Base-by-base conservation (phyloP, 2,329 filamentous ascomycete species). In the Chrysoporthe deuterocubensis region DNA sequence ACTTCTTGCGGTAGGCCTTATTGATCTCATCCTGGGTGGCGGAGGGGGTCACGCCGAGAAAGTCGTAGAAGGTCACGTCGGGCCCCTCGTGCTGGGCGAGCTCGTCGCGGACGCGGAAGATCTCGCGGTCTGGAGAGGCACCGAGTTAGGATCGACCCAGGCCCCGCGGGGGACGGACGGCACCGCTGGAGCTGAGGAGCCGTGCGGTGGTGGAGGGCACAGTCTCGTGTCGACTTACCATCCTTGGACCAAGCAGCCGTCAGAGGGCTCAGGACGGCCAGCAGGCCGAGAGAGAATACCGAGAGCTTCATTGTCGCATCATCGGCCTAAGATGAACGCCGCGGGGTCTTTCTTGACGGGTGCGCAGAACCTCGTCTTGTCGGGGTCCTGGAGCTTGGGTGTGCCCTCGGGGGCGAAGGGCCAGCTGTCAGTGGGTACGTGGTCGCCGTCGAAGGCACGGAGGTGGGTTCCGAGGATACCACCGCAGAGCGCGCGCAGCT, bases 31-130 rank as follows among this genome's bases (percentile, higher is more conserved):
- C 93, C 72, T 92, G 90, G 73, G 86, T 91, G 69, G 94, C 95
- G 68, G 85, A 85, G 69, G 89, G 83, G 62, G 86, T 83, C 72
- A 97, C 87, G 75, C 91, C 94, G 71, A 99, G 84, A 81, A 97
- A 96, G 77, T 96, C 90, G 87, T 99, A 99, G 81, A 99, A 99
- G 74, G 92, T 96, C 69, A 93, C 86, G 71, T 92, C 90, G 63
- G 84, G 75, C 67, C 96, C 94, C 78, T 97, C 92, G 72, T 89
- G 83, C 57, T 88, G 81, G 69, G 87, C 82, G 66, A 99, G 87
- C 78, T 98, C 96, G 81, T 97, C 94, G 76, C 91, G 91, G 71
- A 99, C 86, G 74, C 94, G 92, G 84, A 99, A 99, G 82, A 99
- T 98, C 82, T 99, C 96, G 77, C 96, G 93, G 81, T 99, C 96